These are phyloP conservation scores for Rosa lucieae DNA, from an alignment of 306 rosid species.

Conservation along the genomic window DNA sequence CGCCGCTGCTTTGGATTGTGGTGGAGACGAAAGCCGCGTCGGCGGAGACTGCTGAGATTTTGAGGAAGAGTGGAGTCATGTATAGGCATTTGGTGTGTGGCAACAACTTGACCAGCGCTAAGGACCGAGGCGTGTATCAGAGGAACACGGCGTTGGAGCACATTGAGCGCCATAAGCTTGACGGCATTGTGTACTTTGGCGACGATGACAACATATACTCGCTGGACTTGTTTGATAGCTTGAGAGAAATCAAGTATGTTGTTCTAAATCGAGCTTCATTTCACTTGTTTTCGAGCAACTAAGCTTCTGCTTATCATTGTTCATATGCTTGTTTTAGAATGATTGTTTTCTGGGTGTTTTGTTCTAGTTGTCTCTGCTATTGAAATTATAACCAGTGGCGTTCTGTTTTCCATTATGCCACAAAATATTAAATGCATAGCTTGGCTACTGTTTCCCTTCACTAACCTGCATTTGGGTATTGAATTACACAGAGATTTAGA, in stretches of 20 bases:
- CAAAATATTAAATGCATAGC: background rate
- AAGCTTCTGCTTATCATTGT: background rate
- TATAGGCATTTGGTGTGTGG: constrained; percentile 83
- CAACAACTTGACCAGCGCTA: constrained; percentile 56
- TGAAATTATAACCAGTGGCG: background rate
- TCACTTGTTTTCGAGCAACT: background rate
- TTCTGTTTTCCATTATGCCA: background rate
- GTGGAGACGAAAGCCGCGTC: constrained; percentile 83
- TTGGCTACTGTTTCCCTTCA: background rate
- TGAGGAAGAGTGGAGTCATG: constrained; percentile 94
- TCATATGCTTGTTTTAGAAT: constrained; percentile 13
- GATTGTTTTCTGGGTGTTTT: background rate
- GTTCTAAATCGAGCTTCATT: background rate
- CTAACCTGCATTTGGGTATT: background rate
- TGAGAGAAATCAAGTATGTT: constrained; percentile 73
- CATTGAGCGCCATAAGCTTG: constrained; percentile 79
- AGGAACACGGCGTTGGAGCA: constrained; percentile 93
- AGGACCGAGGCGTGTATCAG: constrained; percentile 96
- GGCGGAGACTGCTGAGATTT: constrained; percentile 79
- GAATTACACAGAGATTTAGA: background rate
- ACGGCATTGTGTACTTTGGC: constrained; percentile 91
- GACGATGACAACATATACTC: constrained; percentile 91
- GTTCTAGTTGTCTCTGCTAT: no score
- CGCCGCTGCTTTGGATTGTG: constrained; percentile 88
- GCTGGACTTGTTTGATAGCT: constrained; percentile 67